Evolutionary conservation across 306 rosid species (phyloP).

Genomic region (Pyrus bretschneideri): DNA sequence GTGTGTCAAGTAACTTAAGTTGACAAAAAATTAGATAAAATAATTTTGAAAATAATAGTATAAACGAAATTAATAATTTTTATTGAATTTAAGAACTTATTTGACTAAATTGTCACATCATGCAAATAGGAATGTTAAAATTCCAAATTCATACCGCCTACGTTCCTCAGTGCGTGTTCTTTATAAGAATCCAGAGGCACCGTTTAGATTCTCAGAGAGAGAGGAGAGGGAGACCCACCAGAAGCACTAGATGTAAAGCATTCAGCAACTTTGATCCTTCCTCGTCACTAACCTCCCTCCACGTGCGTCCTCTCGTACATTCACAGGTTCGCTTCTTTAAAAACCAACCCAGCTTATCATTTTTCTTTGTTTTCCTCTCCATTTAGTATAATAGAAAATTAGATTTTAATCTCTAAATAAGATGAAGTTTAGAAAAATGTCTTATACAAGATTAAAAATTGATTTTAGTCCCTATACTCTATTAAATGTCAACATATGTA

Average conservation of each 20-base stretch:
- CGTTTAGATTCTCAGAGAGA: neutral
- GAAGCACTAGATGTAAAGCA: neutral
- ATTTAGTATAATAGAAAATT: neutral
- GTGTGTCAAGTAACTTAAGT: no score
- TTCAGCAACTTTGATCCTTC: neutral
- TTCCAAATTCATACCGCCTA: neutral
- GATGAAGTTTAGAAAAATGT: no score
- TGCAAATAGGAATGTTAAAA: neutral
- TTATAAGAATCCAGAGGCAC: neutral
- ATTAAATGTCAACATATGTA: no score
- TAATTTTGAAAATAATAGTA: no score
- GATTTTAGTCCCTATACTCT: no score
- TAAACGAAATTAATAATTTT: no score
- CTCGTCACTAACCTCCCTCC: conserved; percentile 8
- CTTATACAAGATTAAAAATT: no score
- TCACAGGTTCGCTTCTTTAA: conserved; percentile 2
- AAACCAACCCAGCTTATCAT: neutral
- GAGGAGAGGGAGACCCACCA: neutral
- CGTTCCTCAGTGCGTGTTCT: neutral
- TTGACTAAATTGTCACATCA: neutral
- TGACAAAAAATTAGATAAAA: no score
- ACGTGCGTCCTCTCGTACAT: conserved; percentile 15
- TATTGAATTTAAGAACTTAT: no score
- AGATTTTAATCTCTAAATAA: no score
- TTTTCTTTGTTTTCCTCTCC: neutral